These are phyloP conservation scores for Tuber brumale DNA, from an alignment of 495 filamentous ascomycete genomes.

Conservation along the genomic window DNA sequence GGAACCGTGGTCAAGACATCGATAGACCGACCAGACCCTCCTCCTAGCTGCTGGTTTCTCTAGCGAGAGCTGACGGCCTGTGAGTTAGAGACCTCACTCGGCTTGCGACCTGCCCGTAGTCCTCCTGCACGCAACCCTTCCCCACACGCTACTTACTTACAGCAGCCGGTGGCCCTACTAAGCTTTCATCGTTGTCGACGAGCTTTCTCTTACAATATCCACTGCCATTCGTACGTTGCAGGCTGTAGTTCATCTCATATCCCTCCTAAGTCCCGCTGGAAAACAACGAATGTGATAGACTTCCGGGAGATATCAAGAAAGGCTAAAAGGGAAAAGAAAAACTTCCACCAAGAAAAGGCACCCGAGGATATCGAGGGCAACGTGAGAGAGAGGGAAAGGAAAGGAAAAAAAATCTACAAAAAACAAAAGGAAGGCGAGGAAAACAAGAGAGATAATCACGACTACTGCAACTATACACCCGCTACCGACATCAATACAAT, in stretches of 20 bases:
- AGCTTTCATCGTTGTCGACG: slow-evolving; percentile 32
- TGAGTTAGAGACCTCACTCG: background rate
- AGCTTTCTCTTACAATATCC: slow-evolving; percentile 21
- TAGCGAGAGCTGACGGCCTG: background rate
- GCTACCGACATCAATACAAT: background rate
- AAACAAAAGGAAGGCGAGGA: background rate
- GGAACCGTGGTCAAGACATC: background rate
- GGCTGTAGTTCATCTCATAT: slow-evolving; percentile 12
- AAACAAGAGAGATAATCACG: background rate
- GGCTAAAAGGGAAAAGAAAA: slow-evolving; percentile 16
- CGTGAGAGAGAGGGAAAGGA: background rate
- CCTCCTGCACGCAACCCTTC: slow-evolving; percentile 38
- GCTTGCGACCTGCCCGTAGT: slow-evolving; percentile 19
- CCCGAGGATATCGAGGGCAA: background rate
- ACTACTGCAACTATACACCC: background rate
- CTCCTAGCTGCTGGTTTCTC: background rate
- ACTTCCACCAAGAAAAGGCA: slow-evolving; percentile 8
- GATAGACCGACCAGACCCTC: background rate
- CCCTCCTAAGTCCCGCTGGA: background rate
- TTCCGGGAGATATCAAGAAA: slow-evolving; percentile 2
- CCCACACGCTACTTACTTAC: slow-evolving; percentile 31
- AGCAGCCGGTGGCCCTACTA: slow-evolving; percentile 15
- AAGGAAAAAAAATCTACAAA: background rate
- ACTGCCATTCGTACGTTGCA: slow-evolving; percentile 24
- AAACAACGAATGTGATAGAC: slow-evolving; percentile 13